Evolutionary conservation across 192 early-diverging fungal species (phyloP).

Genomic region (Coemansia sp.): DNA sequence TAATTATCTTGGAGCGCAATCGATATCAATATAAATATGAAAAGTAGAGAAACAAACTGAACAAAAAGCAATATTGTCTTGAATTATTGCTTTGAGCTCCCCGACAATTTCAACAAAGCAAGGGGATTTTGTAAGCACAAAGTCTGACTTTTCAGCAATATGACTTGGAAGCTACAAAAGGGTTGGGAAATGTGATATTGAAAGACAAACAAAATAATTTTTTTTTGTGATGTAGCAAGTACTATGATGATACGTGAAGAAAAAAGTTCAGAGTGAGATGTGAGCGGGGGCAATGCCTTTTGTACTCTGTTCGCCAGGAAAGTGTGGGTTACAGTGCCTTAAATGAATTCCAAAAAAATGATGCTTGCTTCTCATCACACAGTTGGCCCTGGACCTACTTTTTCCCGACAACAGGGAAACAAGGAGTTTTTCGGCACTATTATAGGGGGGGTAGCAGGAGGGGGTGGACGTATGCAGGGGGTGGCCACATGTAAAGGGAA

Average conservation of each 20-base stretch:
- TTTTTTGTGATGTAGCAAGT: background rate
- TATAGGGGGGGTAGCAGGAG: slow-evolving; percentile 5
- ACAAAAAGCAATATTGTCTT: slow-evolving; percentile 2
- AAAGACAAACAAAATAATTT: background rate
- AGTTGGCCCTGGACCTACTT: slow-evolving; percentile 2
- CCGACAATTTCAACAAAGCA: background rate
- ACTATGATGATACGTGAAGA: background rate
- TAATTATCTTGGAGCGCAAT: background rate
- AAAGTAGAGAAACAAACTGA: background rate
- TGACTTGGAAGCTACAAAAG: background rate
- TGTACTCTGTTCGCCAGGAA: slow-evolving; percentile 6
- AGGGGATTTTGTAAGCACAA: background rate
- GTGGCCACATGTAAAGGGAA: background rate
- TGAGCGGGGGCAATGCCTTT: slow-evolving; percentile 1
- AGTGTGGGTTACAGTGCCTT: slow-evolving; percentile 5
- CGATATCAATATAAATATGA: background rate
- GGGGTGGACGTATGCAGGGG: background rate
- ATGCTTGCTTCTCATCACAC: slow-evolving; percentile 4
- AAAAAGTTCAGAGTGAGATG: background rate
- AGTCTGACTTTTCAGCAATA: background rate
- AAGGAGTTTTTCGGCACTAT: background rate
- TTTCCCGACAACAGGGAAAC: background rate
- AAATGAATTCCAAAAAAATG: slow-evolving; percentile 38
- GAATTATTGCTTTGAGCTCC: background rate
- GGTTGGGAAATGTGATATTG: background rate